Conservation (phyloP, 2,329 filamentous ascomycete genomes). For the Cladosporium oxysporum region DNA sequence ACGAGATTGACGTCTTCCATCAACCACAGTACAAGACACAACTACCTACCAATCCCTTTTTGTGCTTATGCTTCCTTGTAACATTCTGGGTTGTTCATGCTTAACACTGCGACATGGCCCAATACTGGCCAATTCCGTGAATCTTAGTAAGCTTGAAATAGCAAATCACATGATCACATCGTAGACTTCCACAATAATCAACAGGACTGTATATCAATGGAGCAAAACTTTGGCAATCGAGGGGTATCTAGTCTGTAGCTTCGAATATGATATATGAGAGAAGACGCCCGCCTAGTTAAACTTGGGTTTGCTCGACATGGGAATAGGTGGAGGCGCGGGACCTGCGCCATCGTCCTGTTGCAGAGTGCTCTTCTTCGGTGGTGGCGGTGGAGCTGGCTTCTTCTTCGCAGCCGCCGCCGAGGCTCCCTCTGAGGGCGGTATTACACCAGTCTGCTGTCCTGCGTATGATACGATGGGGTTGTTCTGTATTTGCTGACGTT, state of each 20-base stretch:
- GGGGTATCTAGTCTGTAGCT: constrained; percentile 3
- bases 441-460: constrained; percentile 47
- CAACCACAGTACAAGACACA: background rate
- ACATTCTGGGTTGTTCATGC: background rate
- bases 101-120: background rate
- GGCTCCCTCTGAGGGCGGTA: constrained; percentile 31
- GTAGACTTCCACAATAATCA: background rate
- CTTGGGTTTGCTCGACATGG: constrained; percentile 58
- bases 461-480: constrained; percentile 27
- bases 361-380: constrained; percentile 58
- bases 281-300: constrained; percentile 21
- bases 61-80: background rate
- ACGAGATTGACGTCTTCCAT: too few species aligned
- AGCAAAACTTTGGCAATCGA: background rate
- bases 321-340: constrained; percentile 56
- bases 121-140: background rate
- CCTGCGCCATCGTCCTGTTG: constrained; percentile 40
- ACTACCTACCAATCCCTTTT: background rate
- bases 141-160: background rate
- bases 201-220: background rate
- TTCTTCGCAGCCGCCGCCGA: constrained; percentile 43
- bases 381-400: constrained; percentile 57
- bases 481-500: constrained; percentile 39
- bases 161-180: background rate
- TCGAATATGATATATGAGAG: background rate